phyloP scores from a whole-genome alignment of 2,329 filamentous ascomycete genomes.

The Tolypocladium ophioglossoides region DNA sequence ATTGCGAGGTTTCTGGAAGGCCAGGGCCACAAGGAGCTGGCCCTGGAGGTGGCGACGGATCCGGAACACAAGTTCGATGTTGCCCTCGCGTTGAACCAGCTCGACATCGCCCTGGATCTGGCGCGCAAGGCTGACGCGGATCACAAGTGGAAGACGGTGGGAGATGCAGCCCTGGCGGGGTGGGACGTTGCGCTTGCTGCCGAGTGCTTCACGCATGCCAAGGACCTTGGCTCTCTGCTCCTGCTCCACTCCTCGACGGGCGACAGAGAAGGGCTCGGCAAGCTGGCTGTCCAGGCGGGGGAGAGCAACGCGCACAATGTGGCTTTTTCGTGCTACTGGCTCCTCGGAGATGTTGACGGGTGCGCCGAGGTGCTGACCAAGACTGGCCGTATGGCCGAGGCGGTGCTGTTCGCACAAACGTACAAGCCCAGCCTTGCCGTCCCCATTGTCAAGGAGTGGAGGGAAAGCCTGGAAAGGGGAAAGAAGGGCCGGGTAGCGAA shows the following conservation, averaged over 20 bases:
- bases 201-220: slow-evolving; percentile 86
- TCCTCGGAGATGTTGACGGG: slow-evolving; percentile 68
- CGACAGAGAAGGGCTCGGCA: slow-evolving; percentile 61
- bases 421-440: slow-evolving; percentile 76
- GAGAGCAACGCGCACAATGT: slow-evolving; percentile 79
- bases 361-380: slow-evolving; percentile 71
- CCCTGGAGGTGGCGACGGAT: slow-evolving; percentile 88
- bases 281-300: slow-evolving; percentile 64
- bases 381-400: slow-evolving; percentile 74
- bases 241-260: slow-evolving; percentile 81
- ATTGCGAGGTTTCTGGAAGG: slow-evolving; percentile 95
- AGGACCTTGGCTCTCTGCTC: slow-evolving; percentile 80
- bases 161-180: slow-evolving; percentile 73
- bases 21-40: slow-evolving; percentile 92
- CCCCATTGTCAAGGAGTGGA: slow-evolving; percentile 67
- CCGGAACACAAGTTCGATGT: slow-evolving; percentile 95
- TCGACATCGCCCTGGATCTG: slow-evolving; percentile 76
- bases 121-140: slow-evolving; percentile 77
- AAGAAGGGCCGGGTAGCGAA: slow-evolving; percentile 81
- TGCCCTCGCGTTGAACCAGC: slow-evolving; percentile 69
- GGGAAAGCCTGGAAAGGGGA: slow-evolving; percentile 67
- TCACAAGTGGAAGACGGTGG: slow-evolving; percentile 97
- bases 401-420: slow-evolving; percentile 86
- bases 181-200: slow-evolving; percentile 87
- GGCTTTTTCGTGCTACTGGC: slow-evolving; percentile 84